Evolutionary conservation across 768 basidiomycete species (phyloP).

Genomic region (Dioszegia crocea): DNA sequence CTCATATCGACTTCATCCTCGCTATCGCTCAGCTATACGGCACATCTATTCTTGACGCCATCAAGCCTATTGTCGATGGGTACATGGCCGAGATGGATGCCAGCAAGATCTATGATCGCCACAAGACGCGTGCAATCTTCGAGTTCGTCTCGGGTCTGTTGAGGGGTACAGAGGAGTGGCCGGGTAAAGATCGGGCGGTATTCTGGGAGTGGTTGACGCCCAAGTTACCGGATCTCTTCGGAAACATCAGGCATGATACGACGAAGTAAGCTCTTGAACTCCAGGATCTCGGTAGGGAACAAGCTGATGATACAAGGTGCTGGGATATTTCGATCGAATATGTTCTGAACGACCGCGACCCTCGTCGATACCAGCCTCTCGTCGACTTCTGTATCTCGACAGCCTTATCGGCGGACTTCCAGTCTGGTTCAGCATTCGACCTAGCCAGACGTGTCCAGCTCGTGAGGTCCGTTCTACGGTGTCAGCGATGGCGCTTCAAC

Average conservation of each 20-base stretch:
- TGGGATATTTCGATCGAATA: conserved; percentile 57
- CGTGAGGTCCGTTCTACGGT: conserved; percentile 64
- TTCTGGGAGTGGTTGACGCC: conserved; percentile 71
- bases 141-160: conserved; percentile 73
- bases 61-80: conserved; percentile 60
- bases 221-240: conserved; percentile 62
- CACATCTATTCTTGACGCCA: conserved; percentile 62
- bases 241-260: conserved; percentile 80
- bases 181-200: conserved; percentile 54
- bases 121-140: conserved; percentile 79
- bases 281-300: neutral
- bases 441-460: conserved; percentile 73
- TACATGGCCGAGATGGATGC: conserved; percentile 61
- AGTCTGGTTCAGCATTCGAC: conserved; percentile 78
- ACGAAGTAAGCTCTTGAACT: conserved; percentile 31
- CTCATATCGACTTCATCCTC: conserved; percentile 48
- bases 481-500: conserved; percentile 64
- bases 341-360: conserved; percentile 68
- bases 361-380: conserved; percentile 67
- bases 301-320: conserved; percentile 22
- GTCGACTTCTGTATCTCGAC: conserved; percentile 70
- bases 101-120: conserved; percentile 53
- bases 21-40: conserved; percentile 70
- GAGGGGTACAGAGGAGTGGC: conserved; percentile 85
- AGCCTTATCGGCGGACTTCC: conserved; percentile 67